Base-by-base conservation (phyloP, 768 basidiomycete genomes). In the Asterophora lycoperdoides region DNA sequence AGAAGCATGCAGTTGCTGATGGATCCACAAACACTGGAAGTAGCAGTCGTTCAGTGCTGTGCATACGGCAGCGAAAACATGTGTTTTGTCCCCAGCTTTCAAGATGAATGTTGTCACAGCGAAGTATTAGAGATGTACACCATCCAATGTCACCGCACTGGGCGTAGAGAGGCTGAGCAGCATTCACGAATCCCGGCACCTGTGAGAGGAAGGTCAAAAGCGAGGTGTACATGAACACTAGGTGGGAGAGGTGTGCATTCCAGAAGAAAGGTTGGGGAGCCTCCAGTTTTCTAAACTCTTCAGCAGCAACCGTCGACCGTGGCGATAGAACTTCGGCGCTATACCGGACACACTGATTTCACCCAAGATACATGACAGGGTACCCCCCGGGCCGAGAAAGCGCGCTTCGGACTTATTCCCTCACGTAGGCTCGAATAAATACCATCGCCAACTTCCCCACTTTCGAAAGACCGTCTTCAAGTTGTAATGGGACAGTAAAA, bases 141-240 rank as follows among this genome's bases (percentile, higher is more conserved):
- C 76, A 78, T 46, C 62, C 65, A 46, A 67, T 67, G 35, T 78
- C 79, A 60, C 79, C 78, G 56, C 80, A 83, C 56, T 81, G 81
- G 7, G 70, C 76, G 40, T 63, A 81, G 30, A 74, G 40, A 13
- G 73, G 65, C 29, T 66, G 56, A 41, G 72, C 69, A 45, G 76
- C 80, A 44, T 61, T 53, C 29, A 72, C 73, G 52, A 77, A 64
- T 43, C 70, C 66, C 1, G 77, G 75, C 15, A 75, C 61, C 44
- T 79, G 55, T 36, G 71, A 63, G 30, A 74, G 57, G 42, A 75
- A 60, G 50, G 73, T 69, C 50, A 73, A 54, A 49, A 77, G 63
- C 39, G 74, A 64, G 46, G 72, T 60, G 56, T 71, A 73, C 66
- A 73, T 76, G 63, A 74, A 72, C 77, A 76, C 77, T 46, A 9